A percentile compares a stretch with the other conserved stretches of the same genome.
phyloP scores from a whole-genome alignment of 2,329 filamentous ascomycete genomes.

The Diaporthe sp. region DNA sequence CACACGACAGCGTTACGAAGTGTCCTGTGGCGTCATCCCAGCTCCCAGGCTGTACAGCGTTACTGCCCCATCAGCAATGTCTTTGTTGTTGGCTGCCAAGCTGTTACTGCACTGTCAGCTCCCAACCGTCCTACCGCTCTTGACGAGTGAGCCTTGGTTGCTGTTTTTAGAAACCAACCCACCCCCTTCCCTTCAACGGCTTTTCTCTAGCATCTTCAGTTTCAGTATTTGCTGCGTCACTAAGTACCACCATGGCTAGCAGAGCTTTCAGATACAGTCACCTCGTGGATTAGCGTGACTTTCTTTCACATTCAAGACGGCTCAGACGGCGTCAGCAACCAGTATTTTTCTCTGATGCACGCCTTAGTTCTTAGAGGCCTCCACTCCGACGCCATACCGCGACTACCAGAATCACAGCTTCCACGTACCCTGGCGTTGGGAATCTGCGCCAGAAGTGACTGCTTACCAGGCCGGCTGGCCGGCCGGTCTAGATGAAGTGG shows the following conservation, averaged over 20 bases:
- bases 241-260: background rate
- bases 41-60: background rate
- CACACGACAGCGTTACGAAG: conserved; percentile 20
- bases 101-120: conserved; percentile 22
- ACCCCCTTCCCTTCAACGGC: conserved; percentile 7
- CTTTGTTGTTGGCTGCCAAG: background rate
- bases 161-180: conserved; percentile 32
- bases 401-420: background rate
- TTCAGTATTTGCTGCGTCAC: background rate
- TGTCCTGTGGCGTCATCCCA: conserved; percentile 13
- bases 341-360: background rate
- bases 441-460: background rate
- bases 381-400: background rate
- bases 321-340: background rate
- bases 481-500: background rate
- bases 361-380: background rate
- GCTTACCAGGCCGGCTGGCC: background rate
- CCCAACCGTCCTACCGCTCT: background rate
- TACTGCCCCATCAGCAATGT: conserved; percentile 17
- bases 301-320: background rate
- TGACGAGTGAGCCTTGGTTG: background rate
- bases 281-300: background rate
- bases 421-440: background rate
- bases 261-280: background rate
- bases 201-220: conserved; percentile 13